A percentile compares a stretch with the other conserved stretches of the same genome.
Evolutionary conservation across 106 monocot species (phyloP).

Genomic region (Chionographis japonica): DNA sequence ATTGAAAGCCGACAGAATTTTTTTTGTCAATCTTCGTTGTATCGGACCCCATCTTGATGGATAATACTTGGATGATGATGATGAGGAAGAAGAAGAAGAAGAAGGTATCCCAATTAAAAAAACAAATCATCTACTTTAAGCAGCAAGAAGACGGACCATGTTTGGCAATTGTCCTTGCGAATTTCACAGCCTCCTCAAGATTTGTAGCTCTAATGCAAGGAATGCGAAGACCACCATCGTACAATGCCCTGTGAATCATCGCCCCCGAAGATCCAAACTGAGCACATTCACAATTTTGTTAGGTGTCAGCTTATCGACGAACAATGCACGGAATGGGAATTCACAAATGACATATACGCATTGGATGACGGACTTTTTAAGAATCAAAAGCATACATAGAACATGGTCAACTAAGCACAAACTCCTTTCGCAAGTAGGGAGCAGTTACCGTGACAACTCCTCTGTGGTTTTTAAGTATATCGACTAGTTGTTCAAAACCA

Average conservation of each 20-base stretch:
- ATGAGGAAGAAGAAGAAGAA: not conserved
- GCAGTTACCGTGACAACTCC: constrained; percentile 41
- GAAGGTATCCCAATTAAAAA: not conserved
- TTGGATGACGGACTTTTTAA: not conserved
- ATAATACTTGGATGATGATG: not conserved
- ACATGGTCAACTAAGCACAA: not conserved
- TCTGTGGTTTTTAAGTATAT: constrained; percentile 29
- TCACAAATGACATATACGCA: not conserved
- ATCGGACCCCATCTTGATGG: too few relatives aligned
- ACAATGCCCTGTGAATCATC: constrained; percentile 28
- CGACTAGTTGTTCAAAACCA: constrained; percentile 37
- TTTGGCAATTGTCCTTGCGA: constrained; percentile 29
- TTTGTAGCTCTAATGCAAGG: constrained; percentile 28
- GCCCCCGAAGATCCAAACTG: constrained; percentile 49
- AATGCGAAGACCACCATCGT: constrained; percentile 27
- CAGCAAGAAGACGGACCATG: constrained; percentile 17
- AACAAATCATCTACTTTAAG: not conserved
- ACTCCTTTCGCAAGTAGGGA: too few relatives aligned
- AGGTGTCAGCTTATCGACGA: not conserved
- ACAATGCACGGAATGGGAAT: not conserved
- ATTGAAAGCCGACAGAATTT: too few relatives aligned
- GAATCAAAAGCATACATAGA: not conserved
- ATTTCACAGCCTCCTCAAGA: constrained; percentile 34
- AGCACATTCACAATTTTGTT: not conserved
- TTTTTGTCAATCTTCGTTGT: too few relatives aligned